Conservation (phyloP, 2,329 filamentous ascomycete species). For the Fusarium acutatum region DNA sequence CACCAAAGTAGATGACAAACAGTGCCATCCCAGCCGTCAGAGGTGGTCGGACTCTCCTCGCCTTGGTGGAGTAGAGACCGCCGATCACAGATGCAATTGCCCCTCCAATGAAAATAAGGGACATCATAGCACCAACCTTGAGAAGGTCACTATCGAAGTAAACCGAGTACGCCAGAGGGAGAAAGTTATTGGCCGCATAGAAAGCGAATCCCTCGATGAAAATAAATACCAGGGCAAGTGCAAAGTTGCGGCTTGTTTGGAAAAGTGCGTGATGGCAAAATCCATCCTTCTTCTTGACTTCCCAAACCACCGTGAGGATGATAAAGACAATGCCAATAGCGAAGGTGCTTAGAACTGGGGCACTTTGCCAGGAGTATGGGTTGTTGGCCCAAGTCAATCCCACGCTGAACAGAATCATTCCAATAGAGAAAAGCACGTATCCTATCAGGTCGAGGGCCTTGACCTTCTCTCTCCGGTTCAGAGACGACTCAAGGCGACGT, state of each 20-base stretch:
- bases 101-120: neutral
- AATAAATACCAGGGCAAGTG: neutral
- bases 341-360: neutral
- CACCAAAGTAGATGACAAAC: neutral
- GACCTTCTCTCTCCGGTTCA: neutral
- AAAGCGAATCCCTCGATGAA: neutral
- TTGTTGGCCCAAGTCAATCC: neutral
- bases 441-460: neutral
- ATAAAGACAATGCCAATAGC: neutral
- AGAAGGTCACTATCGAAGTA: neutral
- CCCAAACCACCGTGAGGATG: neutral
- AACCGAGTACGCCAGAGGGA: neutral
- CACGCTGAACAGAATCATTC: neutral
- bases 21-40: neutral
- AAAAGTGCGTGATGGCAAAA: neutral
- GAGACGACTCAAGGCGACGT: neutral
- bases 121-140: neutral
- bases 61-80: neutral
- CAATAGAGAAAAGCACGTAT: neutral
- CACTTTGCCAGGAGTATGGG: neutral
- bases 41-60: neutral
- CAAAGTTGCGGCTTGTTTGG: neutral
- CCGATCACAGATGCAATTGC: neutral
- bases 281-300: neutral
- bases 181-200: neutral